A percentile compares a stretch with the other conserved stretches of the same genome.
Conservation (phyloP, 2,329 filamentous ascomycete genomes). For the Sarocladiaceae sp. region DNA sequence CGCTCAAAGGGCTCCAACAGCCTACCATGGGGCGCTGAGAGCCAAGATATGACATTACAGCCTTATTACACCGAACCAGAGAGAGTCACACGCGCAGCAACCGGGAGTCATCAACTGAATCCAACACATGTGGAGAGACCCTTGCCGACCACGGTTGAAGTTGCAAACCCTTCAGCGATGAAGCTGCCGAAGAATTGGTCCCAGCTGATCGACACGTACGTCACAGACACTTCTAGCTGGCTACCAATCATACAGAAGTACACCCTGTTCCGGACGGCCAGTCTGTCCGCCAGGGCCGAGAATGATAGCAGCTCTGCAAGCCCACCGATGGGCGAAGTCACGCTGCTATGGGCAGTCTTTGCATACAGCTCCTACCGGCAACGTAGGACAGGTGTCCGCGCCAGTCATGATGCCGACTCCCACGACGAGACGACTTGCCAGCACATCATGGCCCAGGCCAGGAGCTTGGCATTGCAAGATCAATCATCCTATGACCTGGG, state of each 20-base stretch:
- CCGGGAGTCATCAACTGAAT: no score
- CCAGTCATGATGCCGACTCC: no score
- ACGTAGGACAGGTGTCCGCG: no score
- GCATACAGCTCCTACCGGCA: conserved; percentile 4
- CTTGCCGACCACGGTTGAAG: no score
- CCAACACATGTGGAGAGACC: no score
- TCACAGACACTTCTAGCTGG: neutral
- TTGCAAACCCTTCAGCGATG: no score
- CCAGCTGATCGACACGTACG: conserved; percentile 1
- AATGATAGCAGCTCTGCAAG: neutral
- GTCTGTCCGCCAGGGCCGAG: neutral
- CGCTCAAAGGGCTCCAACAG: no score
- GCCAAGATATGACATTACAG: no score
- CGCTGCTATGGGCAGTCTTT: conserved; percentile 10
- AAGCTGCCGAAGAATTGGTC: conserved; percentile 2
- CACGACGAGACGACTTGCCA: no score
- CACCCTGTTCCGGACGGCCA: conserved; percentile 8
- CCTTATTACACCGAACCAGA: no score
- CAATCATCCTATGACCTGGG: neutral
- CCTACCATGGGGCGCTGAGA: no score
- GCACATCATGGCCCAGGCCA: neutral
- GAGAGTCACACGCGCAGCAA: no score
- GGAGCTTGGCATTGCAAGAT: neutral
- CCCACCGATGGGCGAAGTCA: neutral
- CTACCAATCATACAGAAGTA: conserved; percentile 11